A percentile compares a stretch with the other conserved stretches of the same genome.
Conservation (phyloP, 2,329 filamentous ascomycete genomes). For the Taxawa tesnikishii region DNA sequence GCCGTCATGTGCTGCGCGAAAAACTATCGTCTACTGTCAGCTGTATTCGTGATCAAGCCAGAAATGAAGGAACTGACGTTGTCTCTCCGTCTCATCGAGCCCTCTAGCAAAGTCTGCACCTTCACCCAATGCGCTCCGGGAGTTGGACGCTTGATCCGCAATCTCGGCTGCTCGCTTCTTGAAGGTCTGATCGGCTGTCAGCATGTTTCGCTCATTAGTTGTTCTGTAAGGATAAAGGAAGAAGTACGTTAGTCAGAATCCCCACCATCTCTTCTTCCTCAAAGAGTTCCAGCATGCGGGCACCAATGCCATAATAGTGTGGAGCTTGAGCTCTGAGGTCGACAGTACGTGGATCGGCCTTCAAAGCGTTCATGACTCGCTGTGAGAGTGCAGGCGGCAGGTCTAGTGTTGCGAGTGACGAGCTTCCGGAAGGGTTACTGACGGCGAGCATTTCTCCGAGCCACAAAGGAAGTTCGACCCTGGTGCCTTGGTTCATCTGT, state of each 20-base stretch:
- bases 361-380: conserved; percentile 76
- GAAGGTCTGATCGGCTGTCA: conserved; percentile 65
- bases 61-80: conserved; percentile 30
- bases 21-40: conserved; percentile 22
- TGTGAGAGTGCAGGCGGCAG: conserved; percentile 65
- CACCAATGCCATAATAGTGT: conserved; percentile 79
- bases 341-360: conserved; percentile 78
- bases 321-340: conserved; percentile 71
- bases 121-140: conserved; percentile 37
- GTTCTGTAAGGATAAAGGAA: too few relatives aligned
- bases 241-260: conserved; percentile 33
- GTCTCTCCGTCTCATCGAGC: conserved; percentile 80
- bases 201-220: too few relatives aligned
- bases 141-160: conserved; percentile 79
- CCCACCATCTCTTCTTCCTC: conserved; percentile 74
- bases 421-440: conserved; percentile 29
- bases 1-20: conserved; percentile 35
- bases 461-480: conserved; percentile 80
- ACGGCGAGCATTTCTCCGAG: conserved; percentile 87
- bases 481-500: conserved; percentile 67
- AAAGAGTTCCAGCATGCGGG: conserved; percentile 78
- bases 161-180: conserved; percentile 71
- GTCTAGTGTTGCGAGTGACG: conserved; percentile 64
- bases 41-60: neutral
- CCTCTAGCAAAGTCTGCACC: conserved; percentile 74